Evolutionary conservation across 106 monocot species (phyloP), one percentile per base, ranked within the genome.

Genomic region (Amphibolis antarctica): DNA sequence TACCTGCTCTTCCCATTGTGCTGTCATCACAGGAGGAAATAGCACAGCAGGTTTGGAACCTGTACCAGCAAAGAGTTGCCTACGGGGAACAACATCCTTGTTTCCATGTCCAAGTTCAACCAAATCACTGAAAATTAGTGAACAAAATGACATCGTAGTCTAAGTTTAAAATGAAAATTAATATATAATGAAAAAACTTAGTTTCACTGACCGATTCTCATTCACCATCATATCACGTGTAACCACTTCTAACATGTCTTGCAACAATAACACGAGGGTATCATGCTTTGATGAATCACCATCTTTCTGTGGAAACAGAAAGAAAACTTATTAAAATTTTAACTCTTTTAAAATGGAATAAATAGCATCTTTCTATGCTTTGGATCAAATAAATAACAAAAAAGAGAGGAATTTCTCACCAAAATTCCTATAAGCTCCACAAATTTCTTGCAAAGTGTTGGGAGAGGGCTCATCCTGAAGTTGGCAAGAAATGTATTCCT

Each of bases 1-100:
- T 43, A 91, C 98, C 86, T 98, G 98, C 65, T 98, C 98, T 81
- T 98, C 98, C 98, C 98, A 98, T 55, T 88, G 98, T 60, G 98
- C 66, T 24, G 98, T 91, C 63, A 84, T 69, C 42, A 74, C 74
- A 51, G 82, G 82, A 74, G 98, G 98, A 67, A 91, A 88, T 44
- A 85, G 43, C 49, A 91, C 80, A 22, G 91, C 84, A 60, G 98
- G 71, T 72, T 85, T 91, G 44, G 98, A 70, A 78, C 79, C 98
- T 42, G 98, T 82, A 20, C 84, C 98, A 1, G 96, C 96, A 78
- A 98, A 98, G 64, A 98, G 87, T 60, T 93, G 96, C 66, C 90
- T 79, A 68, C 86, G 69, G 46, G 96, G 86, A 67, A 66, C 67
- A 19, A 82, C 76, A 72, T 98, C 96, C 65, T 98, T 98, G 52